A percentile compares a stretch with the other conserved stretches of the same genome.
Conservation (phyloP, 352 stramenopile genomes). For the Halophytophthora batemanensis region DNA sequence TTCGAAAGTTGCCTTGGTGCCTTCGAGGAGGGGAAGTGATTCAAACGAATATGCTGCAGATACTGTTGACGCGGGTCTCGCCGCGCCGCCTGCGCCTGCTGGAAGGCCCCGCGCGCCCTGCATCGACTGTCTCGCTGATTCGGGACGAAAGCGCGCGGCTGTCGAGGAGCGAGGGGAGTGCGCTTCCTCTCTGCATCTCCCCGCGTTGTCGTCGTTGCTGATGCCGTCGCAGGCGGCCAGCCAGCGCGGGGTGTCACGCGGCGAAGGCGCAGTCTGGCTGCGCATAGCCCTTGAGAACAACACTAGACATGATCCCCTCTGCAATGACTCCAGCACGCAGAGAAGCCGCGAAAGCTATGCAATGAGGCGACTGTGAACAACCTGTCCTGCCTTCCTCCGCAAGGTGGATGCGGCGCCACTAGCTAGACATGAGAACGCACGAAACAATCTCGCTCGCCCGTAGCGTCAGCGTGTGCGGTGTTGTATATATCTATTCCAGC, state of each 20-base stretch:
- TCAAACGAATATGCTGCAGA: constrained; percentile 25
- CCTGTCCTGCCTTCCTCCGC: too few relatives aligned
- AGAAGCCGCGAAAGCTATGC: too few relatives aligned
- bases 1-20: background rate
- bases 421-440: too few relatives aligned
- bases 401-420: too few relatives aligned
- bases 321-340: too few relatives aligned
- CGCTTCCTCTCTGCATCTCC: background rate
- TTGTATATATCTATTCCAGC: too few relatives aligned
- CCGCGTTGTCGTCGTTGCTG: background rate
- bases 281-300: background rate
- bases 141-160: constrained; percentile 1
- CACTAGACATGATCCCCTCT: background rate
- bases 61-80: constrained; percentile 31
- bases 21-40: constrained; percentile 22
- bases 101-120: constrained; percentile 3
- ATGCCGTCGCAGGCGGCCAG: too few relatives aligned
- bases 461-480: too few relatives aligned
- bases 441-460: too few relatives aligned
- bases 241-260: background rate
- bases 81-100: constrained; percentile 1
- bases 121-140: constrained; percentile 10
- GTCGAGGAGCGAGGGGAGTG: background rate
- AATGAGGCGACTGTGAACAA: too few relatives aligned
- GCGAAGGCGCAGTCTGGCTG: background rate